A percentile compares a stretch with the other conserved stretches of the same genome.
These are phyloP conservation scores for Aquilaria yunnanensis DNA, from an alignment of 345 rosid species.

Conservation along the genomic window DNA sequence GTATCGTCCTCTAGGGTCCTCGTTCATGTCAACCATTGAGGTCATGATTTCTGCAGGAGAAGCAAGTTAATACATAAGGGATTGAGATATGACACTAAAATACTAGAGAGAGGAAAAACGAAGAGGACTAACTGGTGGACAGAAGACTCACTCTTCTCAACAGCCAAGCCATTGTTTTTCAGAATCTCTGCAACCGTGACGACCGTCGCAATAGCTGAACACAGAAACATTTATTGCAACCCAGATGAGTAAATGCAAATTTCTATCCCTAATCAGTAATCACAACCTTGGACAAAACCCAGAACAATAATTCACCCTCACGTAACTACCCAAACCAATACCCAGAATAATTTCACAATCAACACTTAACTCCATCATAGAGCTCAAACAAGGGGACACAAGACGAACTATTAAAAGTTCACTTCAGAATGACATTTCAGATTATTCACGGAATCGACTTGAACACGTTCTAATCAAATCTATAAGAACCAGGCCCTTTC, in stretches of 20 bases:
- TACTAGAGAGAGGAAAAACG: background rate
- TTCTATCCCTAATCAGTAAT: too few relatives aligned
- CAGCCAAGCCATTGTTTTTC: conserved; percentile 84
- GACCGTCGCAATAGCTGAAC: conserved; percentile 80
- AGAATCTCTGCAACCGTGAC: conserved; percentile 83
- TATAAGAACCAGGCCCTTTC: too few relatives aligned
- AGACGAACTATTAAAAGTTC: too few relatives aligned
- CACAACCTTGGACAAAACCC: too few relatives aligned
- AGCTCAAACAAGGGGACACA: too few relatives aligned
- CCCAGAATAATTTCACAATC: too few relatives aligned
- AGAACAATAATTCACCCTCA: too few relatives aligned
- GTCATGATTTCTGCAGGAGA: conserved; percentile 57
- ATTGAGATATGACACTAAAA: background rate
- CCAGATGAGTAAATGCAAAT: background rate
- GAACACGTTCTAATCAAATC: too few relatives aligned
- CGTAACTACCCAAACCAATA: too few relatives aligned
- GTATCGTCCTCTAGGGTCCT: conserved; percentile 68
- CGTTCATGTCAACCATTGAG: conserved; percentile 75
- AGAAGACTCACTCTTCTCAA: conserved; percentile 64
- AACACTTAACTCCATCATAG: too few relatives aligned
- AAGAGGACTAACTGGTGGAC: background rate
- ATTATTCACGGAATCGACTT: too few relatives aligned
- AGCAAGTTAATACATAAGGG: background rate
- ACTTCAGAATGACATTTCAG: too few relatives aligned
- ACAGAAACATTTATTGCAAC: background rate